Percentiles rank a stretch among this genome's conserved stretches.
phyloP scores from a whole-genome alignment of 371 early-diverging fungal species.

The Entomophthora muscae region DNA sequence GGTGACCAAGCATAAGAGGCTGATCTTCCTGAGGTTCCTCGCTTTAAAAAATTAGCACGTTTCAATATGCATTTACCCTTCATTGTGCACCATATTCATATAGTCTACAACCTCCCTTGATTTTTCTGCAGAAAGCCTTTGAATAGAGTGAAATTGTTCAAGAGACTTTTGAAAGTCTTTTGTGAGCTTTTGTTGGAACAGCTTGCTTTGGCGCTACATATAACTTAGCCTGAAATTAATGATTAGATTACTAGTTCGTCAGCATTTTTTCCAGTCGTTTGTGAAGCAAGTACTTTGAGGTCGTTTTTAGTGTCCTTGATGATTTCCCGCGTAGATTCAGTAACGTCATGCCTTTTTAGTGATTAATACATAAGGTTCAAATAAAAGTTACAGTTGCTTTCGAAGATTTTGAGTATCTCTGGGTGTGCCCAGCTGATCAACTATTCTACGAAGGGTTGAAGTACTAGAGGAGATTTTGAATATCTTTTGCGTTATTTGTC shows the following conservation, averaged over 20 bases:
- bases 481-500: conserved; percentile 47
- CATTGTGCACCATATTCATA: conserved; percentile 10
- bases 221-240: background rate
- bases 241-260: background rate
- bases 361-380: conserved; percentile 1
- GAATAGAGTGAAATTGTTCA: conserved; percentile 68
- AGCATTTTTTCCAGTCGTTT: background rate
- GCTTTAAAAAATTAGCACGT: background rate
- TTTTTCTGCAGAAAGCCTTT: conserved; percentile 63
- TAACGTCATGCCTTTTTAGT: conserved; percentile 46
- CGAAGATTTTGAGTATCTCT: conserved; percentile 63
- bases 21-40: conserved; percentile 4
- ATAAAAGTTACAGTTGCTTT: conserved; percentile 34
- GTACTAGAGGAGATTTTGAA: conserved; percentile 61
- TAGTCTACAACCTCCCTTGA: conserved; percentile 72
- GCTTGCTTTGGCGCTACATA: conserved; percentile 43
- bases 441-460: conserved; percentile 57
- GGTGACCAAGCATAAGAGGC: conserved; percentile 3
- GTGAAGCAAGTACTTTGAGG: conserved; percentile 39
- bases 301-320: conserved; percentile 58
- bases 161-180: conserved; percentile 85
- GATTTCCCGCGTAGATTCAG: conserved; percentile 61
- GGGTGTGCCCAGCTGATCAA: conserved; percentile 53
- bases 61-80: background rate
- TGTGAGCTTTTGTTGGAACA: conserved; percentile 63